Conservation (phyloP, 2,329 filamentous ascomycete species). For the Emergomyces africanus region DNA sequence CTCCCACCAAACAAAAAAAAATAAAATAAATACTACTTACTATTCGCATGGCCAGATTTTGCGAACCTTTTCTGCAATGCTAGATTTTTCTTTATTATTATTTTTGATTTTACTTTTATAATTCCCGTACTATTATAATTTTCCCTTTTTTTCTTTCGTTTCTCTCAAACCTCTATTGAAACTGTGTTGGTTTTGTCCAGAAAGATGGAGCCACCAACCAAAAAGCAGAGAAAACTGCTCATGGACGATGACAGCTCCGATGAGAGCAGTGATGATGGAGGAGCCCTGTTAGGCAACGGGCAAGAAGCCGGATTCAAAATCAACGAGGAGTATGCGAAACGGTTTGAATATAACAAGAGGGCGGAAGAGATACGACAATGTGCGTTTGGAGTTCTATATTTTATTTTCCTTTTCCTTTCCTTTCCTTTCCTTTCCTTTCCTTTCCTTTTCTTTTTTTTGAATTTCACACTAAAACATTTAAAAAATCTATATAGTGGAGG, state of each 20-base stretch:
- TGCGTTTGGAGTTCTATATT: constrained; percentile 14
- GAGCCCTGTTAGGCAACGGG: constrained; percentile 21
- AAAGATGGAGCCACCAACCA: constrained; percentile 33
- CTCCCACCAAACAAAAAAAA: constrained; percentile 2
- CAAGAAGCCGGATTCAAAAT: constrained; percentile 51
- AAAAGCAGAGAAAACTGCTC: constrained; percentile 28
- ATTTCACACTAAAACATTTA: not conserved
- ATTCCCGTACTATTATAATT: constrained; percentile 1
- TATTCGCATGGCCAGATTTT: not conserved
- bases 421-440: not conserved
- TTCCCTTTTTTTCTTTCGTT: not conserved
- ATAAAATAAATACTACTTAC: not conserved
- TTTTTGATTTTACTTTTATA: not conserved
- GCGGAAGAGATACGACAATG: constrained; percentile 62
- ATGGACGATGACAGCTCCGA: constrained; percentile 29
- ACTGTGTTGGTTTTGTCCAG: not conserved
- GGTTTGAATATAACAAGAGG: constrained; percentile 97
- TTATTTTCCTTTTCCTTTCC: not conserved
- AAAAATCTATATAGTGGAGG: constrained; percentile 60
- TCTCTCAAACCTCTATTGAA: too few relatives aligned
- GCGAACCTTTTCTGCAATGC: not conserved
- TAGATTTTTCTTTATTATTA: not conserved
- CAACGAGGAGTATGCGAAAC: constrained; percentile 77
- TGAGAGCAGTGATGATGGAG: constrained; percentile 28
- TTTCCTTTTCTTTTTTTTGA: not conserved